These are phyloP conservation scores for Globisporangium paddicum DNA, from an alignment of 352 stramenopile species.

Conservation along the genomic window DNA sequence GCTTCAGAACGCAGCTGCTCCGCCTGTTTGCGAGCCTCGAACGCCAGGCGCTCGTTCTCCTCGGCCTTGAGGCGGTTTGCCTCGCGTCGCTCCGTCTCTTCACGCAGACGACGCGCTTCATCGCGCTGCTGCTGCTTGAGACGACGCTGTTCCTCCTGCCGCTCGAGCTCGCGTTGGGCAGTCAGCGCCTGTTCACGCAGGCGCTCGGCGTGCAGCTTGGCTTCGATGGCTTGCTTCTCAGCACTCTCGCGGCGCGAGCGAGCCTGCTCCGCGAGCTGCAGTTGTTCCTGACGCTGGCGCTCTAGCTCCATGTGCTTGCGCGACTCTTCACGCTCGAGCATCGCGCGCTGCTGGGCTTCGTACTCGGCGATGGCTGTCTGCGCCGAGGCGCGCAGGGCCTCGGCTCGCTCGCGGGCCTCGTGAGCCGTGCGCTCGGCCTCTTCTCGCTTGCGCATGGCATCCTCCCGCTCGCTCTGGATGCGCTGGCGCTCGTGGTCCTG, in stretches of 20 bases:
- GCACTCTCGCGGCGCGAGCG: conserved; percentile 46
- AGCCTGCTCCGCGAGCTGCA: conserved; percentile 49
- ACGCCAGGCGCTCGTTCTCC: conserved; percentile 49
- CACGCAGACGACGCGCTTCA: conserved; percentile 42
- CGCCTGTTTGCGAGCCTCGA: conserved; percentile 59
- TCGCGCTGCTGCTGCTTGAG: conserved; percentile 42
- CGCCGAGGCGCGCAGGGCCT: conserved; percentile 55
- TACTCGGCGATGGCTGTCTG: conserved; percentile 58
- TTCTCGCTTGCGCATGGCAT: conserved; percentile 37
- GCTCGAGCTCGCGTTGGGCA: conserved; percentile 53
- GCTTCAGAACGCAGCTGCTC: conserved; percentile 57
- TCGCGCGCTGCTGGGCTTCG: conserved; percentile 55
- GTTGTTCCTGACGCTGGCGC: conserved; percentile 50
- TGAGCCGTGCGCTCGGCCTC: conserved; percentile 55
- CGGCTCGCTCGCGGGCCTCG: conserved; percentile 59
- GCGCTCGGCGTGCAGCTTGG: conserved; percentile 45
- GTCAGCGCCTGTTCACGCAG: conserved; percentile 46
- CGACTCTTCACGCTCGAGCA: conserved; percentile 53
- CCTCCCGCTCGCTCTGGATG: conserved; percentile 48
- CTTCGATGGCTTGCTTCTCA: conserved; percentile 49
- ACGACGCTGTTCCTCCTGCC: conserved; percentile 43
- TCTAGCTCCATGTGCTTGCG: conserved; percentile 60
- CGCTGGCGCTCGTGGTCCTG: conserved; percentile 34
- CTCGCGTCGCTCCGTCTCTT: conserved; percentile 56
- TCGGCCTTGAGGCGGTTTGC: conserved; percentile 56